A percentile compares a stretch with the other conserved stretches of the same genome.
These are phyloP conservation scores for Rhodotorula sp. DNA, from an alignment of 1,284 basidiomycete genomes.

Conservation along the genomic window DNA sequence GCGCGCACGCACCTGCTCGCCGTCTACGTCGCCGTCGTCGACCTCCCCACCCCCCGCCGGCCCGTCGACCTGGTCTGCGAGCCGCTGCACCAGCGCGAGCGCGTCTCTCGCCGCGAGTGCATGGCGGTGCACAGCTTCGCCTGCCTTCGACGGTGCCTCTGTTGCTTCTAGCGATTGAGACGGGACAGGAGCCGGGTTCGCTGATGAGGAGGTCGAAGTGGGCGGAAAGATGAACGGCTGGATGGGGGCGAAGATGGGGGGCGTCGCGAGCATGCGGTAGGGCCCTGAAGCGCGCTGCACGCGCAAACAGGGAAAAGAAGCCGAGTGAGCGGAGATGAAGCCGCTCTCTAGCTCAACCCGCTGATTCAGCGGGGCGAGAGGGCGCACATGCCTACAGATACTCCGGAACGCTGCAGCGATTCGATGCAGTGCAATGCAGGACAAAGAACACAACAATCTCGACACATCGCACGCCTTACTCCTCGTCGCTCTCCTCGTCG, in stretches of 20 bases:
- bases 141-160: no score
- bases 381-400: not conserved
- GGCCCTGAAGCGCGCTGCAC: not conserved
- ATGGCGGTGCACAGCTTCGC: slow-evolving; percentile 5
- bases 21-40: not conserved
- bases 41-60: not conserved
- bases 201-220: not conserved
- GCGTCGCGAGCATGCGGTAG: slow-evolving; percentile 1
- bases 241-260: not conserved
- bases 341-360: not conserved
- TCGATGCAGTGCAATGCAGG: not conserved
- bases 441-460: not conserved
- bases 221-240: slow-evolving; percentile 3
- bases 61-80: slow-evolving; percentile 17
- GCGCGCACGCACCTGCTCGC: not conserved
- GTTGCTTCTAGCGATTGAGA: not conserved
- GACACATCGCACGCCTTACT: not conserved
- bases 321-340: no score
- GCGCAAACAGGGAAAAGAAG: not conserved
- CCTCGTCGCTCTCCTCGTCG: slow-evolving; percentile 53
- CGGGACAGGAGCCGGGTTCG: not conserved
- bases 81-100: slow-evolving; percentile 11
- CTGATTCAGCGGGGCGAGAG: not conserved
- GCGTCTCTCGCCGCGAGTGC: slow-evolving; percentile 3
- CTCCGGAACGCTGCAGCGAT: not conserved